Base-by-base conservation (phyloP, 257 asterid genomes). In the Agastache rugosa region DNA sequence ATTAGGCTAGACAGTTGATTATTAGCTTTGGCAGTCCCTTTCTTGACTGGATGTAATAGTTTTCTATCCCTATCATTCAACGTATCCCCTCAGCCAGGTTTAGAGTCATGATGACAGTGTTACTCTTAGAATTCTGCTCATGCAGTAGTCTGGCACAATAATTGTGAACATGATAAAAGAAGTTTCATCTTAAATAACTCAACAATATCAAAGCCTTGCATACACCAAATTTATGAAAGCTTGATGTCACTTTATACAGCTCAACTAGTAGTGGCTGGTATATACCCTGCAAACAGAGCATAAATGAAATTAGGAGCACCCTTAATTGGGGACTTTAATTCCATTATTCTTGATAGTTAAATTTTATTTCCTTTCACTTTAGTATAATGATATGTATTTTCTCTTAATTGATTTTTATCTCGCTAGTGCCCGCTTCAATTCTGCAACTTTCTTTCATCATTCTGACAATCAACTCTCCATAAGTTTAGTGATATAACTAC, bases 391-490 rank as follows among this genome's bases (percentile, higher is more conserved):
- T 22, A 8, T 8, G 23, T 42, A 23, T 44, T n/a, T 6, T 17
- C 41, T 47, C 4, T 27, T 31, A 34, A 20, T 29, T 59, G 67
- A 3, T n/a, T 53, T 23, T 51, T 20, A 5, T 71, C 55, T 25
- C 20, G 4, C 14, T 8, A 54, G 34, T 47, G 50, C 59, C 23
- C 69, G 47, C 67, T 60, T 15, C 74, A 11, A 29, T 20, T 55
- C 39, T 34, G 9, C 48, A 34, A 60, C 55, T 47, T 48, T 20
- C 25, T 47, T 11, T 48, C 35, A 20, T 54, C 17, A 34, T 50
- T 64, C 29, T 80, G 55, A 63, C 58, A 25, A 63, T 15, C 20
- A 44, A n/a, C 64, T 72, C 45, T 67, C 50, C 67, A 71, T 71
- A 51, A 42, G 42, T 78, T 71, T 12, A 75, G 23, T 61, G 62